These are phyloP conservation scores for Lathyrus tuberosus DNA, from an alignment of 306 rosid genomes.

Conservation along the genomic window DNA sequence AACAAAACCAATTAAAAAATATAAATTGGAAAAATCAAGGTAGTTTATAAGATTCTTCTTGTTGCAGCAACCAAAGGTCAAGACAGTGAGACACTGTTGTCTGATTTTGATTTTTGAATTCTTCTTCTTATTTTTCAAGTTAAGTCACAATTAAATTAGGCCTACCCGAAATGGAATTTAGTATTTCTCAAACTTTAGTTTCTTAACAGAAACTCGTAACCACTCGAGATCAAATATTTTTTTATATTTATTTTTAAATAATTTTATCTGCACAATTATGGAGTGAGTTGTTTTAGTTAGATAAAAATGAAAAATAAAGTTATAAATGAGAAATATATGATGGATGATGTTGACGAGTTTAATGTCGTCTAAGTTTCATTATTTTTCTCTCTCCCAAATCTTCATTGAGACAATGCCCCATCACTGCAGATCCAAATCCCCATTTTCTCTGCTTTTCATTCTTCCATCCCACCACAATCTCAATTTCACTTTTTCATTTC, in stretches of 20 bases:
- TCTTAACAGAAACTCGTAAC: too few species aligned
- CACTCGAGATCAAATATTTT: too few species aligned
- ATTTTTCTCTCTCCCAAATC: conserved; percentile 50
- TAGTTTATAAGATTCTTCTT: conserved; percentile 44
- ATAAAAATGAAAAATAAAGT: neutral
- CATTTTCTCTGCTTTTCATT: conserved; percentile 48
- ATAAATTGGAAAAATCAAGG: conserved; percentile 51
- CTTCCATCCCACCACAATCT: neutral
- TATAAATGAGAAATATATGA: conserved; percentile 12
- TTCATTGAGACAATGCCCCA: conserved; percentile 63
- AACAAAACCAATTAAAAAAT: conserved; percentile 35
- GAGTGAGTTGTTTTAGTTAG: too few species aligned
- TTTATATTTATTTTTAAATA: too few species aligned
- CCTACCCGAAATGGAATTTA: too few species aligned
- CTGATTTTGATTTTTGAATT: conserved; percentile 25
- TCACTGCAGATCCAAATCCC: conserved; percentile 72
- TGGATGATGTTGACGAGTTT: conserved; percentile 31
- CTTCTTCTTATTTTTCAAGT: neutral
- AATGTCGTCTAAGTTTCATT: conserved; percentile 60
- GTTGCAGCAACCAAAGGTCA: conserved; percentile 21
- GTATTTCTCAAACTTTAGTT: too few species aligned
- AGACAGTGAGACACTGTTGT: conserved; percentile 35
- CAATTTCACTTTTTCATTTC: conserved; percentile 47
- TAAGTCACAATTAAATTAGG: neutral
- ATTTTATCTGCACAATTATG: too few species aligned